Evolutionary conservation across 2,329 filamentous ascomycete genomes (phyloP).

Genomic region (Penicillium sp.): DNA sequence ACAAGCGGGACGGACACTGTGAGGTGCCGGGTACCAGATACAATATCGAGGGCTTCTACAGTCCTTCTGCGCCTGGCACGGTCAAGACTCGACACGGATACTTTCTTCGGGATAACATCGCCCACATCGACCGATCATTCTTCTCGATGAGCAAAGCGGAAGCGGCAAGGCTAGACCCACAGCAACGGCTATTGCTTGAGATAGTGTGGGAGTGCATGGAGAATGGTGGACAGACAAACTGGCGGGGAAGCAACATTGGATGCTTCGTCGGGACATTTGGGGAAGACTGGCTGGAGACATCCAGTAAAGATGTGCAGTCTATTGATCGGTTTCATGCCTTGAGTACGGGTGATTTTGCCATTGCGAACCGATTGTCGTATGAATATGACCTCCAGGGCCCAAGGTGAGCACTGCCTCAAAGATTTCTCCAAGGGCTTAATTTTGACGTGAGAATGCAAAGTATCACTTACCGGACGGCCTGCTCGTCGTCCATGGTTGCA

Average conservation of each 20-base stretch:
- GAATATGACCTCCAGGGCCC: slow-evolving; percentile 22
- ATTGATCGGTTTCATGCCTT: slow-evolving; percentile 14
- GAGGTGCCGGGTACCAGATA: too few species aligned
- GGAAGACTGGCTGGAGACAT: slow-evolving; percentile 24
- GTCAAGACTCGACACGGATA: slow-evolving; percentile 22
- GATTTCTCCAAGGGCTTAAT: slow-evolving; percentile 1
- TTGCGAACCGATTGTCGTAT: slow-evolving; percentile 25
- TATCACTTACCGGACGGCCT: slow-evolving; percentile 38
- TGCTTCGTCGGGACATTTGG: slow-evolving; percentile 25
- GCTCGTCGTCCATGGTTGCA: slow-evolving; percentile 39
- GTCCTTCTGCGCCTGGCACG: too few species aligned
- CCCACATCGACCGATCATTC: slow-evolving; percentile 23
- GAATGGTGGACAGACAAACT: slow-evolving; percentile 26
- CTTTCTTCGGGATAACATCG: slow-evolving; percentile 30
- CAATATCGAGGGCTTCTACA: too few species aligned
- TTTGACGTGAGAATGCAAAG: slow-evolving; percentile 8
- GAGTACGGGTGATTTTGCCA: slow-evolving; percentile 15
- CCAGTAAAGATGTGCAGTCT: slow-evolving; percentile 17
- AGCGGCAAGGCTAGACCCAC: slow-evolving; percentile 27
- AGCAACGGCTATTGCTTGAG: slow-evolving; percentile 32
- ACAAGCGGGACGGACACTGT: too few species aligned
- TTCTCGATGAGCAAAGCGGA: slow-evolving; percentile 27
- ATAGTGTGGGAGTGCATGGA: slow-evolving; percentile 33
- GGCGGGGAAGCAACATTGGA: slow-evolving; percentile 29
- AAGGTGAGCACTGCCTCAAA: too few species aligned